phyloP scores from a whole-genome alignment of 495 filamentous ascomycete genomes.

The Aspergillus ellipticus region DNA sequence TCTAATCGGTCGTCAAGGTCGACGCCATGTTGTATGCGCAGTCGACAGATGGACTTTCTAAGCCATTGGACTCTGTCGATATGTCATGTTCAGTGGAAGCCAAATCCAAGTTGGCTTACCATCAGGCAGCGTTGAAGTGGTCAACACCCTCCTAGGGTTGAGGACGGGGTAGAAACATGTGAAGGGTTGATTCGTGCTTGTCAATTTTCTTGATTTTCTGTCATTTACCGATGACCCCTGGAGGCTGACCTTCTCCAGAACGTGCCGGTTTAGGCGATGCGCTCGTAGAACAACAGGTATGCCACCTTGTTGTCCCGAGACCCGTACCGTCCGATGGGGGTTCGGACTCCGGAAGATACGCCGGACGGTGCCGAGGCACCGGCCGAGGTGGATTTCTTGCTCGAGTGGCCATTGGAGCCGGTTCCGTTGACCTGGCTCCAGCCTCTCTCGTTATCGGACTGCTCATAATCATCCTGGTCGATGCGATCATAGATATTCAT shows the following conservation, averaged over 20 bases:
- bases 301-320: constrained; percentile 93
- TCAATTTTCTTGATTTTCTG: not conserved
- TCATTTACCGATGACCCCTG: not conserved
- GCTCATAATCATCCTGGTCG: constrained; percentile 60
- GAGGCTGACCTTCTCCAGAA: not conserved
- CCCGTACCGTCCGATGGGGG: constrained; percentile 60
- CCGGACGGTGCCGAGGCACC: constrained; percentile 51
- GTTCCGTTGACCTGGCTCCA: constrained; percentile 82
- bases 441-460: constrained; percentile 56
- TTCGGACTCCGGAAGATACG: constrained; percentile 54
- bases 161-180: not conserved
- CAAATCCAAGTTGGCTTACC: not conserved
- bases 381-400: constrained; percentile 64
- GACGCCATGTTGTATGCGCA: constrained; percentile 2
- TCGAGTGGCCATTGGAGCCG: constrained; percentile 39
- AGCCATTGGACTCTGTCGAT: not conserved
- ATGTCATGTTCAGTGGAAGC: not conserved
- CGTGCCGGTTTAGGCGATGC: constrained; percentile 44
- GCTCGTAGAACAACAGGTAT: constrained; percentile 93
- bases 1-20: not conserved
- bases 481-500: constrained; percentile 69
- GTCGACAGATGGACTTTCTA: not conserved
- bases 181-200: not conserved
- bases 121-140: not conserved
- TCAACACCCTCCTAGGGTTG: not conserved